Conservation (phyloP, 2,329 filamentous ascomycete species). For the Lachnellula suecica region DNA sequence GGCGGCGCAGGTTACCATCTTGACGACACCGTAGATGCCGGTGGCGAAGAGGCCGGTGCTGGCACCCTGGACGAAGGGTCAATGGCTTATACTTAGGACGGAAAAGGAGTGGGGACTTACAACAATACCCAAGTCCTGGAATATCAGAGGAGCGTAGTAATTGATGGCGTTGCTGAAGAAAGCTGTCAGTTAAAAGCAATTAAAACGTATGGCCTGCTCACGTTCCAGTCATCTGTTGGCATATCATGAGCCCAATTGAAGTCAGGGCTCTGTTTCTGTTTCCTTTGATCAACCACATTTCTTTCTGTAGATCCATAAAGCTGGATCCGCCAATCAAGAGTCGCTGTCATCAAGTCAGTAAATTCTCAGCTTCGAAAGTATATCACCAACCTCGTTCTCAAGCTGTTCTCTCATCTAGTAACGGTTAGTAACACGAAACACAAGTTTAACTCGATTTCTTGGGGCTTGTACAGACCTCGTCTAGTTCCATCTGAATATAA, state of each 20-base stretch:
- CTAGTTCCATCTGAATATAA: conserved; percentile 51
- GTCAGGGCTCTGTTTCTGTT: conserved; percentile 66
- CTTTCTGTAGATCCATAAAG: conserved; percentile 52
- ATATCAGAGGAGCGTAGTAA: conserved; percentile 63
- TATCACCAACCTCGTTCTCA: conserved; percentile 44
- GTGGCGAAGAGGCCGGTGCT: conserved; percentile 67
- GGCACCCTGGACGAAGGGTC: conserved; percentile 37
- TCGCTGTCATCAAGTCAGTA: conserved; percentile 1
- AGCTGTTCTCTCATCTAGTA: conserved; percentile 41
- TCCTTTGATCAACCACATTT: conserved; percentile 57
- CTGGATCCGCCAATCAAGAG: conserved; percentile 47
- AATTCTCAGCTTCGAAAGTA: background rate
- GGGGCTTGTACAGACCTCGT: conserved; percentile 49
- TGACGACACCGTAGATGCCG: conserved; percentile 72
- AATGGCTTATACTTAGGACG: background rate
- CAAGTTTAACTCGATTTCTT: no score
- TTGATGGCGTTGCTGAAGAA: conserved; percentile 49
- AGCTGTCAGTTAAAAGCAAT: background rate
- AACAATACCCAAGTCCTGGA: conserved; percentile 61
- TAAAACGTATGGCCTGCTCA: conserved; percentile 6
- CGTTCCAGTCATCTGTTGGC: conserved; percentile 67
- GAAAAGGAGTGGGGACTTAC: conserved; percentile 25
- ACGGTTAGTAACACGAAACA: conserved; percentile 4
- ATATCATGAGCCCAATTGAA: conserved; percentile 63
- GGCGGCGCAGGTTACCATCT: conserved; percentile 60